phyloP scores from a whole-genome alignment of 75 land plant genomes.

The Pinus albicaulis region DNA sequence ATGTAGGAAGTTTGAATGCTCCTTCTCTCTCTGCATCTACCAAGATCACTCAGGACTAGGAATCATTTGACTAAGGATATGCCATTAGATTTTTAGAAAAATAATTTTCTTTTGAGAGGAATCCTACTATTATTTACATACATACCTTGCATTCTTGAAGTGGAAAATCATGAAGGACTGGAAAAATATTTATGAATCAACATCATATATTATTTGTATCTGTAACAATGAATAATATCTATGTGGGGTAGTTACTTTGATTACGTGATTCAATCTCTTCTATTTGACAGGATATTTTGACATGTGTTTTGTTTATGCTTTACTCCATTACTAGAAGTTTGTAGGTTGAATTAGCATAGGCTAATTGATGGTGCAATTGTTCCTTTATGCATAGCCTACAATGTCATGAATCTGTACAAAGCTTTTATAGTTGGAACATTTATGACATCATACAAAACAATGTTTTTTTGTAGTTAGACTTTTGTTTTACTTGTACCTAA shows the following conservation, averaged over 20 bases:
- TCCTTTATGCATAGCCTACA: background rate
- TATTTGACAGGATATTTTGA: background rate
- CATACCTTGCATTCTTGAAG: background rate
- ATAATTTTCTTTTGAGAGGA: background rate
- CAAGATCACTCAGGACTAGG: constrained; percentile 49
- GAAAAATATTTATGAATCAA: background rate
- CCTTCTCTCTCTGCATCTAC: constrained; percentile 39
- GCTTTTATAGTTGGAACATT: no score
- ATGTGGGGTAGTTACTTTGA: background rate
- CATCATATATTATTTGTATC: background rate
- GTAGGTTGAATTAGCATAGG: background rate
- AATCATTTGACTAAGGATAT: constrained; percentile 34
- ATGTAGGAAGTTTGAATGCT: constrained; percentile 49
- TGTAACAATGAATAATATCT: background rate
- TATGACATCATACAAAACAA: no score
- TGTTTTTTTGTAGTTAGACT: no score
- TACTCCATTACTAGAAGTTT: background rate
- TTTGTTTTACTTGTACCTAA: no score
- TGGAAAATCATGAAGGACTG: background rate
- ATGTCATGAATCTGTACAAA: no score
- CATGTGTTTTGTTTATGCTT: background rate
- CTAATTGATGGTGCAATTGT: background rate
- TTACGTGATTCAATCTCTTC: background rate
- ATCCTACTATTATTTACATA: no score
- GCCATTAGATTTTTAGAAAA: background rate